Percentiles rank a stretch among this genome's conserved stretches.
phyloP scores from a whole-genome alignment of 345 rosid species.

The Zanthoxylum bungeanum region DNA sequence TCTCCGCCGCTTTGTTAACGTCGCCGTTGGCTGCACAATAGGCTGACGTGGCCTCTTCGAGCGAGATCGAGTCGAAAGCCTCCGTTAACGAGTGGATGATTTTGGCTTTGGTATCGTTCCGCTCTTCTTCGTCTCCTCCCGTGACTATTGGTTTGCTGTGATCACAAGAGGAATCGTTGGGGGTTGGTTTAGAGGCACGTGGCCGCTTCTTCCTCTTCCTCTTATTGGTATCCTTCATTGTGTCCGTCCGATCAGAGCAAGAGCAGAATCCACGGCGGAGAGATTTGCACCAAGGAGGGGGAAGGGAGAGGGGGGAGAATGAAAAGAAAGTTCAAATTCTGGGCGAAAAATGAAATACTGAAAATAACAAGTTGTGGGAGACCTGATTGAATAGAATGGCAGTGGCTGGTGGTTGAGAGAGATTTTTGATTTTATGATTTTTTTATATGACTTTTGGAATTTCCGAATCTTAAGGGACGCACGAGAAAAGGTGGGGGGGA shows the following conservation, averaged over 20 bases:
- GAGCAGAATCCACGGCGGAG: background rate
- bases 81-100: slow-evolving; percentile 33
- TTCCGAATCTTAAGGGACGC: too few relatives aligned
- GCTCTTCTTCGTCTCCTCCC: slow-evolving; percentile 6
- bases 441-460: too few relatives aligned
- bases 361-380: too few relatives aligned
- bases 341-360: background rate
- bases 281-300: too few relatives aligned
- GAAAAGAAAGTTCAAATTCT: too few relatives aligned
- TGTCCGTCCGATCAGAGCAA: background rate
- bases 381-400: too few relatives aligned
- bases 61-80: slow-evolving; percentile 53
- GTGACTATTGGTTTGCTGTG: background rate
- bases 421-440: too few relatives aligned
- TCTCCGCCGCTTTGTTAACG: slow-evolving; percentile 45
- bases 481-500: too few relatives aligned
- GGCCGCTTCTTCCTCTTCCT: slow-evolving; percentile 48
- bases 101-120: slow-evolving; percentile 4
- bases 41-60: slow-evolving; percentile 49
- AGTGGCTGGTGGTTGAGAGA: too few relatives aligned
- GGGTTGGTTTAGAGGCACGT: slow-evolving; percentile 17
- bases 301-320: too few relatives aligned
- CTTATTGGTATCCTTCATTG: slow-evolving; percentile 53
- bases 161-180: slow-evolving; percentile 10
- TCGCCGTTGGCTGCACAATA: slow-evolving; percentile 44